Evolutionary conservation across 2,329 filamentous ascomycete species (phyloP), one percentile per base, ranked within the genome.

Genomic region (Stagonosporopsis vannaccii): DNA sequence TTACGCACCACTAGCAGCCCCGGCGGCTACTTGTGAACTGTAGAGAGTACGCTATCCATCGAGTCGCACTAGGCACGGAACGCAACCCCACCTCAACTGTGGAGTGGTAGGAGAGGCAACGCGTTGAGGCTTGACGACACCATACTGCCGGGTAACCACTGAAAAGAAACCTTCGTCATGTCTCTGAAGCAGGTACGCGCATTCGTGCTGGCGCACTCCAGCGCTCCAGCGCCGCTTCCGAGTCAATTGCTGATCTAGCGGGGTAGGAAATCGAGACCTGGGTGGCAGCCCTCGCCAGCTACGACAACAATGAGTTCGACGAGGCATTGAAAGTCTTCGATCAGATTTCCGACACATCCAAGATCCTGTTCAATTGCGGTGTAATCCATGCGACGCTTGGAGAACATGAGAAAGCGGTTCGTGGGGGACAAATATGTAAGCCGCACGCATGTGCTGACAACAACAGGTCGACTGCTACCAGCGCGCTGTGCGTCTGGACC

Each of bases 241-340:
- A 39, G 22, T 58, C 64, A 63, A 63, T 62, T 59, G 59, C 72
- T 76, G 56, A 76, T 56, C 4, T 20, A 41, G 51, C 33, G 53
- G 55, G 54, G 53, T 59, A 96, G 93, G 95, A 99, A 90, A 99
- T 99, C 78, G 94, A 98, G 81, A 96, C 92, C 45, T 99, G 95
- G 95, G 95, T 98, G 66, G 83, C 89, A 75, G 95, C 95, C 78
- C 87, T 99, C 51, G 87, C 82, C 68, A 89, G 89, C 74, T 99
- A 99, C 81, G 95, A 99, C 80, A 95, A 94, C 80, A 96, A 97
- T 79, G 92, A 99, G 73, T 98, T 96, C 78, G 94, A 98, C 71
- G 90, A 94, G 65, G 88, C 95, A 25, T 80, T 98, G 61, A 85
- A 83, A 67, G 86, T 90, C 59, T 98, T 99, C 73, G 90, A 91